Base-by-base conservation (phyloP, 495 filamentous ascomycete species). In the Chaetomium tenue region DNA sequence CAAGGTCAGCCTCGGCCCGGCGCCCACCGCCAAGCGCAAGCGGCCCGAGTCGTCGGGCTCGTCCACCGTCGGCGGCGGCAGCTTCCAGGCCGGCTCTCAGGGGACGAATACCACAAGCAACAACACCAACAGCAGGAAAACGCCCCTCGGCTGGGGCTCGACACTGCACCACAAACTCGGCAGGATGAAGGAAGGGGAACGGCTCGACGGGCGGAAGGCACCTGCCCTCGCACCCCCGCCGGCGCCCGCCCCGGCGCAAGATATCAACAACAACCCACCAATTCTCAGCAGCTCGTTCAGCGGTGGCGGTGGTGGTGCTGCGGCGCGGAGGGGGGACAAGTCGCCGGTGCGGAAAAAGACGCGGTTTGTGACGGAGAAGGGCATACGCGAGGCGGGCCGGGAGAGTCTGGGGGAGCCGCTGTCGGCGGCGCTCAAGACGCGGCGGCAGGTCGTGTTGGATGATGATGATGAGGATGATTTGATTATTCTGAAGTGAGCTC, bases 281-380 rank as follows among this genome's bases (percentile, higher is more conserved):
- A 16, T 28, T 20, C 28, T 46, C 16, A 23, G 30, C 53, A 37
- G 33, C 9, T 37, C 33, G 33, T 37, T 37, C 9, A 37, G 33
- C 9, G 33, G 33, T 1, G 33, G 33, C 33, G 42, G 51, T 16
- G 55, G 12, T 30, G 18, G 44, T 7, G 48, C 11, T 20, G 26
- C 58, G 53, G 50, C 40, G 37, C 26, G 60, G 50, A 67, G 68
- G 57, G 65, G 63, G 28, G 66, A 69, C 5, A 67, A 67, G 44
- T 76, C 79, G 72, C 82, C 84, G 5, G 81, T 84, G 15, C 79
- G 81, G 68, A 93, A 94, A 76, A 94, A 92, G 79, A 94, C 90
- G 16, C 79, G 91, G 20, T 94, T 95, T 70, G 84, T 91, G 46
- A 93, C 87, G 37, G 83, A 85, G 28, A 89, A 87, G 72, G 90